Conservation (phyloP, 768 basidiomycete species). For the Wakefieldia striispora region DNA sequence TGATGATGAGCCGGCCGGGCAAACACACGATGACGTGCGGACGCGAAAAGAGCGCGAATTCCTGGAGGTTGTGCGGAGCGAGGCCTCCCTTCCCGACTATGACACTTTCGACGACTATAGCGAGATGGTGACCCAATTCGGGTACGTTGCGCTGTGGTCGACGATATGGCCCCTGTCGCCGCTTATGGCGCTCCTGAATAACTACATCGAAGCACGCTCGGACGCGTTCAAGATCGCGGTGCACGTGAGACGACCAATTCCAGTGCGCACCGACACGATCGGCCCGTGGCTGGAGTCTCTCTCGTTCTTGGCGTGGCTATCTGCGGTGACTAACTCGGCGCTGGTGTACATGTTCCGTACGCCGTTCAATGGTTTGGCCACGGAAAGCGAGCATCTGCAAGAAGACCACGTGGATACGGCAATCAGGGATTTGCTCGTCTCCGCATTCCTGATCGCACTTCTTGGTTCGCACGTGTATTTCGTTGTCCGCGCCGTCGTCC, state of each 20-base stretch:
- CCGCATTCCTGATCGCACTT: conserved; percentile 71
- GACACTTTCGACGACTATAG: conserved; percentile 84
- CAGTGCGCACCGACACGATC: conserved; percentile 84
- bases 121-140: conserved; percentile 97
- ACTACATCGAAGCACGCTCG: conserved; percentile 85
- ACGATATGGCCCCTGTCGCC: conserved; percentile 93
- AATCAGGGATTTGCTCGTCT: conserved; percentile 52
- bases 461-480: conserved; percentile 87
- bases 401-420: conserved; percentile 31
- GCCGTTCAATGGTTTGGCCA: conserved; percentile 16
- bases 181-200: conserved; percentile 88
- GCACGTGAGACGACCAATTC: conserved; percentile 81
- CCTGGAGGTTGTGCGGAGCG: conserved; percentile 70
- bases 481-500: conserved; percentile 56
- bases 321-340: conserved; percentile 83
- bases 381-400: background rate
- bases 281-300: conserved; percentile 93
- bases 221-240: conserved; percentile 95
- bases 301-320: conserved; percentile 86
- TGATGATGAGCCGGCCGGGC: conserved; percentile 52
- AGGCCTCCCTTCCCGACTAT: conserved; percentile 80
- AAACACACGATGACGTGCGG: conserved; percentile 29
- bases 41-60: conserved; percentile 71
- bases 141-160: conserved; percentile 89
- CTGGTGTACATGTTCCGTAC: conserved; percentile 89